phyloP scores from a whole-genome alignment of 2,329 filamentous ascomycete genomes.

The Aureobasidium subglaciale region DNA sequence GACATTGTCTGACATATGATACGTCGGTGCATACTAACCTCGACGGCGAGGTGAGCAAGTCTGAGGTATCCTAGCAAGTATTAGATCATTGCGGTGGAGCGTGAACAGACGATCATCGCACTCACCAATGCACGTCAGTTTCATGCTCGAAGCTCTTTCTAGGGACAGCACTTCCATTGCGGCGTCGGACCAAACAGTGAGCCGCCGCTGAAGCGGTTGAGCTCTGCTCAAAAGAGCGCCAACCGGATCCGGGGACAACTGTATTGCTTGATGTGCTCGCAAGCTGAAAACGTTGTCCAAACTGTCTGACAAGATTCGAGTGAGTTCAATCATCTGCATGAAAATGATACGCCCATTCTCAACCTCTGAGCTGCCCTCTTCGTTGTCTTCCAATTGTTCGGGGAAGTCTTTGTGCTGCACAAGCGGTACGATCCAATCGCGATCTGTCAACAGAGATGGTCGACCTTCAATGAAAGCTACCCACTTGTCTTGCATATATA shows the following conservation, averaged over 20 bases:
- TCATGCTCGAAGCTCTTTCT: constrained; percentile 24
- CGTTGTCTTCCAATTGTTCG: constrained; percentile 24
- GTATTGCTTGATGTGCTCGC: constrained; percentile 18
- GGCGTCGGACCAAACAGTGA: constrained; percentile 23
- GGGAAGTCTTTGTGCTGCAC: constrained; percentile 26
- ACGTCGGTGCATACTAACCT: constrained; percentile 39
- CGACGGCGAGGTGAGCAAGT: constrained; percentile 40
- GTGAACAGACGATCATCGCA: not conserved
- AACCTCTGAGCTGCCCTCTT: constrained; percentile 26
- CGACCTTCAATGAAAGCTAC: constrained; percentile 24
- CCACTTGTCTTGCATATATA: constrained; percentile 28
- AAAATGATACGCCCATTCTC: constrained; percentile 24
- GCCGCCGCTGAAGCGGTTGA: constrained; percentile 23
- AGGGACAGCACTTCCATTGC: constrained; percentile 23
- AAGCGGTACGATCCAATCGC: constrained; percentile 23
- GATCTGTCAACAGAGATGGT: constrained; percentile 21
- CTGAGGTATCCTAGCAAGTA: constrained; percentile 35
- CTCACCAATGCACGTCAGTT: constrained; percentile 28
- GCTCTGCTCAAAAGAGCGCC: constrained; percentile 19
- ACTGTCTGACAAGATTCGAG: constrained; percentile 21
- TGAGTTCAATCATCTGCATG: constrained; percentile 25
- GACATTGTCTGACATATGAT: constrained; percentile 28
- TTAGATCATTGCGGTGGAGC: not conserved
- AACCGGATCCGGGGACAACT: constrained; percentile 18
- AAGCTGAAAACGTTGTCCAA: constrained; percentile 21